Evolutionary conservation across 345 rosid species (phyloP).

Genomic region (Eucalyptus regnans): DNA sequence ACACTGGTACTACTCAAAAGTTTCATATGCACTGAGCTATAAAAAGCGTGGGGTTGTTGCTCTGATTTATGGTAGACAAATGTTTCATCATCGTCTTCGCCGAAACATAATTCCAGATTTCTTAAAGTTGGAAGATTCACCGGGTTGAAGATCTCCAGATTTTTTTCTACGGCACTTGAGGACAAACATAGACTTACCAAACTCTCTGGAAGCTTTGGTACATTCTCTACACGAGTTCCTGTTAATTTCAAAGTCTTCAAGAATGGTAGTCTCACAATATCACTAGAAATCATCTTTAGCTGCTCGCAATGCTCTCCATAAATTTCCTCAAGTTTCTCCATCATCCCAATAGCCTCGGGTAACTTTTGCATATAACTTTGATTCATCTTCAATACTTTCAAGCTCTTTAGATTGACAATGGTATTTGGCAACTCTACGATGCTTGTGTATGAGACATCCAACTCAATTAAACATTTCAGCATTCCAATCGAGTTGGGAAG

Average conservation of each 20-base stretch:
- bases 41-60: too few species aligned
- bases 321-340: not conserved
- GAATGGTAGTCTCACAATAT: not conserved
- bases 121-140: not conserved
- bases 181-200: not conserved
- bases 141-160: not conserved
- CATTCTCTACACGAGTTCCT: not conserved
- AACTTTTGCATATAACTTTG: not conserved
- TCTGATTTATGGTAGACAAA: too few species aligned
- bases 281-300: not conserved
- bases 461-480: not conserved
- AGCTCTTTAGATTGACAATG: not conserved
- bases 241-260: not conserved
- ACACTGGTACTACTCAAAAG: too few species aligned
- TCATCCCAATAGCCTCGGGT: not conserved
- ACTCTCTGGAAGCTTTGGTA: not conserved
- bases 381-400: not conserved
- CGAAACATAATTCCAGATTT: too few species aligned
- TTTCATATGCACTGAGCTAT: not conserved
- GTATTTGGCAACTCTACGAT: not conserved
- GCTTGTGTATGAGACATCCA: not conserved
- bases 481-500: not conserved
- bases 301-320: fast-evolving
- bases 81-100: too few species aligned
- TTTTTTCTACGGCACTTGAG: not conserved